Evolutionary conservation across 148 eudicot genomes (phyloP).

Genomic region (Euryodendron excelsum): DNA sequence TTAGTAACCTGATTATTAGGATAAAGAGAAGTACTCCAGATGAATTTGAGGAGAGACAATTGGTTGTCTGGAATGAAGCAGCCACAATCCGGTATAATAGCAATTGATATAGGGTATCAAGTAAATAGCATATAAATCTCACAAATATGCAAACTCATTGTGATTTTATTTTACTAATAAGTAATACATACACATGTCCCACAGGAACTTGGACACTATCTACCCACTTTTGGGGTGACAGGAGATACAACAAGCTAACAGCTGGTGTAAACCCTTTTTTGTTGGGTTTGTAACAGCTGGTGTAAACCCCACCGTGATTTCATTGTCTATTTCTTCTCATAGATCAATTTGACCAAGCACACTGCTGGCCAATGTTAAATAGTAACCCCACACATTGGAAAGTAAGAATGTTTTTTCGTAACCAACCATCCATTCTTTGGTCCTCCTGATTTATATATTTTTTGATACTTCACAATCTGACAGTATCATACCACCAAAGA

Average conservation of each 20-base stretch:
- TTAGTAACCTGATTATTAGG: not conserved
- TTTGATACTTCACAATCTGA: not conserved
- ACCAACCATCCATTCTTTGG: not conserved
- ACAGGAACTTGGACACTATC: not conserved
- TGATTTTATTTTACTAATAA: too few species aligned
- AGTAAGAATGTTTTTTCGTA: not conserved
- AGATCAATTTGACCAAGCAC: not conserved
- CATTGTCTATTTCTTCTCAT: not conserved
- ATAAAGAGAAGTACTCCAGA: not conserved
- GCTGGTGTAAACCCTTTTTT: not conserved
- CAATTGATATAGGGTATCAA: not conserved
- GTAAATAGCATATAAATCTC: not conserved
- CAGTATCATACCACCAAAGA: not conserved
- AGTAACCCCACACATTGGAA: not conserved
- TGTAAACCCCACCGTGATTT: not conserved
- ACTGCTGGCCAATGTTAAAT: not conserved
- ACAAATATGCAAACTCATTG: not conserved
- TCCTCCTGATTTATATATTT: too few species aligned
- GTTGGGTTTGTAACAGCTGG: not conserved
- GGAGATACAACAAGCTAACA: not conserved
- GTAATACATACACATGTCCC: not conserved
- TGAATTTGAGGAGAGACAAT: not conserved
- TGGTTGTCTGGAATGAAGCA: not conserved
- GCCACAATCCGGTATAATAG: not conserved
- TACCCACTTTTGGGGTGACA: not conserved